Base-by-base conservation (phyloP, 345 rosid genomes). In the Sonneratia alba region DNA sequence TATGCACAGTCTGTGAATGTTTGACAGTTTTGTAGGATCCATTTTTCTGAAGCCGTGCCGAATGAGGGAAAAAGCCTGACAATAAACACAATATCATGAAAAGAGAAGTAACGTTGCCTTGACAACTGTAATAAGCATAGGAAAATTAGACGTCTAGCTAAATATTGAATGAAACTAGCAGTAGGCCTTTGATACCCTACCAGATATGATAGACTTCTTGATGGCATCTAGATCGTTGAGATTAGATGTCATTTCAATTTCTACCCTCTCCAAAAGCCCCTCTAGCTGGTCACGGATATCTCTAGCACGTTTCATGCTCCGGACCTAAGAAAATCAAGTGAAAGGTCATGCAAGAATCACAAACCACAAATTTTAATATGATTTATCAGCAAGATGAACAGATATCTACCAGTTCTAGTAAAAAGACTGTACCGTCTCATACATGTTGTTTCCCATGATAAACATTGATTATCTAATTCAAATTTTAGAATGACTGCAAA, bases 251-350 rank as follows among this genome's bases (percentile, higher is more conserved):
- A 87, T 27, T 78, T 92, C 99, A 80, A 92, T 95, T 79, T 92
- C 99, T 73, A 95, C 97, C 81, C 99, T 87, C 85, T 95, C 99
- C 66, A 95, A 76, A 70, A 95, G 99, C 67, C 97, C 97, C 75
- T 90, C 97, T 85, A 92, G 73, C 76, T 95, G 99, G 76, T 95
- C 98, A 62, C 99, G 82, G 36, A 95, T 81, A 73, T 95, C 97
- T 81, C 97, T 86, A 36, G 99, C 99, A 73, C 97, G 90, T 76
- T 95, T 95, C 97, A 95, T 95, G 78, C 99, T 95, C 85, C 97
- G 83, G 40, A 95, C 99, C 99, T 95, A 77, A 75, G 51, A 19
- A 78, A 59, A 59, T 56, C 12, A 36, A 36, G 18, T 36, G 38
- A 27, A 59, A 70, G 24, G n/a, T 22, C 18, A 61, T 32, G 8